Base-by-base conservation (phyloP, 768 basidiomycete genomes). In the Xerocomellus intermedius region DNA sequence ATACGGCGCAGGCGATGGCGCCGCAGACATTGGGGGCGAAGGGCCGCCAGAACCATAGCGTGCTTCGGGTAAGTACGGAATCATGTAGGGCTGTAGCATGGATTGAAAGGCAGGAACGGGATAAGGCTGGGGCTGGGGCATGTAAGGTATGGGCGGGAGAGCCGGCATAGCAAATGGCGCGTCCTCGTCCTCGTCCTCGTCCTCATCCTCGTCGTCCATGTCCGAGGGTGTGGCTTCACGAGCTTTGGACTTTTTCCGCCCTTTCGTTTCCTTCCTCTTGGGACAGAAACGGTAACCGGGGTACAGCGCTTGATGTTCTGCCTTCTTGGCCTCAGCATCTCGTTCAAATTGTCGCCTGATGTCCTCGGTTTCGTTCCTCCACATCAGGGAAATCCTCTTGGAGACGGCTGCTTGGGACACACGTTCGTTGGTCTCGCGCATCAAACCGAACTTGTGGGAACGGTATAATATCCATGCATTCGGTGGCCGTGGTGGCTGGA, bases 381-480 rank as follows among this genome's bases (percentile, higher is more conserved):
- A 92, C 78, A 85, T 75, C 5, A 66, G 46, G 10, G 84, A 78
- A 52, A 92, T 84, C 19, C 79, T 57, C 58, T 80, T 82, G 43
- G 89, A 91, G 46, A 90, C 79, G 17, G 80, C 77, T 5, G 82
- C 81, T 66, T 91, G 89, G 7, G 81, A 69, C 7, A 73, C 49
- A 37, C 77, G 57, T 55, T 73, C 58, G 35, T 59, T 54, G 66
- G 12, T 73, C 66, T 55, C 69, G 28, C 55, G 55, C 21, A 65
- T 37, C 21, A 6, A 0, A 1, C 1, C 71, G 41, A 82, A 73
- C 64, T 80, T 83, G 57, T 82, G 78, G 3, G 86, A 82, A 39
- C 91, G 82, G 69, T 88, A 93, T 16, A 92, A 59, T 55, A 93
- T 92, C 88, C 89, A 93, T 0, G 90, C 84, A 65, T 92, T 93